Evolutionary conservation across 768 basidiomycete species (phyloP), one percentile per base, ranked within the genome.

Genomic region (Leccinellum albellum): DNA sequence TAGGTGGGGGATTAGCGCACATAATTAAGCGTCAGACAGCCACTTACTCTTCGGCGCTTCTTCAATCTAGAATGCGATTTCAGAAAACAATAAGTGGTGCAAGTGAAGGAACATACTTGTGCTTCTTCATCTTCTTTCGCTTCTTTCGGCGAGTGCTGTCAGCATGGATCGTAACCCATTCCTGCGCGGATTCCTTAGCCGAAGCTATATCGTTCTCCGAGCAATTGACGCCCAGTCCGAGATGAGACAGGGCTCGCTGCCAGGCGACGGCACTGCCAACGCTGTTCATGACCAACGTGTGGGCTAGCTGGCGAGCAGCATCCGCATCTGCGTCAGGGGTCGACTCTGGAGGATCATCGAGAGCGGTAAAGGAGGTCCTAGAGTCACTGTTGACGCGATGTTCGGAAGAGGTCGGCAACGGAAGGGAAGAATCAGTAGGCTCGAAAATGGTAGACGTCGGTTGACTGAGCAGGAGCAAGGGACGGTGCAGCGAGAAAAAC

Each of bases 51-150:
- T 82, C 94, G 81, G 64, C 91, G 85, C 80, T 95, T 95, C 85
- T 87, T 91, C 67, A 91, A 81, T 78, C 91, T 93, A 60, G 6
- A 61, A 50, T 44, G 15, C 21, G 21, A 45, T 6, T 33, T 67
- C 26, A 67, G 46, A 57, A 55, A 51, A 14, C 4, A 45, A 48
- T 53, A 55, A 56, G 55, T 20, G 15, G 37, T 50, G n/a, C 33
- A 56, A 53, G 45, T 44, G 8, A 53, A 24, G 26, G 26, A 3
- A 79, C 89, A 73, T 67, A 93, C 92, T 95, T 95, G 73, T 96
- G 94, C 76, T 94, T 96, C 82, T 88, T 92, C 87, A 96, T 96
- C 85, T 95, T 96, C 85, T 86, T 89, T 79, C 84, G 79, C 64
- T 84, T 81, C 79, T 94, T 94, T 72, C 91, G 82, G 78, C 87